Evolutionary conservation across 176 grass and related monocot genomes (phyloP).

Genomic region (Bonia amplexicaulis): DNA sequence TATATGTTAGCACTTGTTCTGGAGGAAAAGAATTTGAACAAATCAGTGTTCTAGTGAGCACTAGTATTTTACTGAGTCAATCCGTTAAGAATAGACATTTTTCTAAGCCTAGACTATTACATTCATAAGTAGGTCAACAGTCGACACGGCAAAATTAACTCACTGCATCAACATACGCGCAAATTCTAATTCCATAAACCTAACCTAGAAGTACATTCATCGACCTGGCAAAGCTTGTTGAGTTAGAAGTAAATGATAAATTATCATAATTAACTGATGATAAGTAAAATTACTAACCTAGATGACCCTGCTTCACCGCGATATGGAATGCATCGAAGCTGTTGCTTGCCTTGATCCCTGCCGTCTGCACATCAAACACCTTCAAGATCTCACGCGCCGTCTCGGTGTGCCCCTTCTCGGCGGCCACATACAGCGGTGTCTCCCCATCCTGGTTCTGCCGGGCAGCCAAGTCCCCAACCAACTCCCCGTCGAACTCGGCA

Average conservation of each 20-base stretch:
- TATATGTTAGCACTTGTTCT: background rate
- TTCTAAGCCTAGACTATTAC: background rate
- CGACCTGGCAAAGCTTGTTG: background rate
- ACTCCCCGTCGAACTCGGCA: constrained; percentile 33
- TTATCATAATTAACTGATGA: background rate
- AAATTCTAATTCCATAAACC: constrained; percentile 4
- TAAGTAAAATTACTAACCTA: constrained; percentile 38
- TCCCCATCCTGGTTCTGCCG: constrained; percentile 84
- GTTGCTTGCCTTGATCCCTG: constrained; percentile 71
- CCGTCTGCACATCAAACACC: constrained; percentile 64
- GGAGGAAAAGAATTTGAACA: background rate
- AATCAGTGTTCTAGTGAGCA: background rate
- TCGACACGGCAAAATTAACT: background rate
- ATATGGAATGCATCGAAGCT: constrained; percentile 89
- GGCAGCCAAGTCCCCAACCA: constrained; percentile 47
- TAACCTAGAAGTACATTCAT: constrained; percentile 11
- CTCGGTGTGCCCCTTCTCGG: constrained; percentile 70
- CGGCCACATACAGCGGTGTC: constrained; percentile 73
- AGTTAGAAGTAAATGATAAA: background rate
- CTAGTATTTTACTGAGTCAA: background rate
- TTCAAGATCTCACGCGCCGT: constrained; percentile 70
- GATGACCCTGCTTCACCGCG: constrained; percentile 78
- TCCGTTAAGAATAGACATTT: background rate
- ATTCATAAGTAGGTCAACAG: background rate
- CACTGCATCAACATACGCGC: background rate